Evolutionary conservation across 768 basidiomycete genomes (phyloP), one percentile per base, ranked within the genome.

Genomic region (Melanogaster broomeanus): DNA sequence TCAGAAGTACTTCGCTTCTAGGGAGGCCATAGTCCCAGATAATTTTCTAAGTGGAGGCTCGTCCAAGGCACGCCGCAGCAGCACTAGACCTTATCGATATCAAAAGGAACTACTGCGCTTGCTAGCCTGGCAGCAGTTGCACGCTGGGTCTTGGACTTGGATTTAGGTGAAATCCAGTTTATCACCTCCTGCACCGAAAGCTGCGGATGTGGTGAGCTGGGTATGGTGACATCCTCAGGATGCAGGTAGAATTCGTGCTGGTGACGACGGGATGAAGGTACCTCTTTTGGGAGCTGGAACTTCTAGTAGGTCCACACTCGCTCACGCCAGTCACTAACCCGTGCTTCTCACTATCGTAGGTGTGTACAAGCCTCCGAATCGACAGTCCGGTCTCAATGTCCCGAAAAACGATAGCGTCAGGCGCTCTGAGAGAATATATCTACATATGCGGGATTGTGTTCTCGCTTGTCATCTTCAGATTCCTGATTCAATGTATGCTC

Each of bases 251-350:
- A 6, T 37, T 55, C 43, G n/a, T 55, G 19, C 10, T 27, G 12
- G 55, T 42, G 9, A 55, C n/a, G 18, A 45, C 2, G 15, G 55
- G 16, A 56, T 39, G 35, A 56, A 55, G 7, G n/a, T 6, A 55
- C 10, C 25, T 21, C 27, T 22, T 37, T 34, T 3, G 53, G 52
- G 8, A 56, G 24, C 39, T 49, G 55, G 18, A 56, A 53, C 22
- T 56, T 53, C 40, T 56, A 53, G 28, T 55, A 55, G 4, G 55
- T 56, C 53, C 55, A 56, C 6, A 56, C 55, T 18, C 52, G 42
- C 44, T 56, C 55, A 19, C 55, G 55, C 55, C 55, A 56, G 22
- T 45, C 27, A 18, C 50, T 55, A 16, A 56, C 55, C 47, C 55
- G 46, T 6, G 52, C 33, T 55, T 55, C 18, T 43, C 55, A 8